phyloP scores from a whole-genome alignment of 2,329 filamentous ascomycete genomes.

The Penicillium sp. region DNA sequence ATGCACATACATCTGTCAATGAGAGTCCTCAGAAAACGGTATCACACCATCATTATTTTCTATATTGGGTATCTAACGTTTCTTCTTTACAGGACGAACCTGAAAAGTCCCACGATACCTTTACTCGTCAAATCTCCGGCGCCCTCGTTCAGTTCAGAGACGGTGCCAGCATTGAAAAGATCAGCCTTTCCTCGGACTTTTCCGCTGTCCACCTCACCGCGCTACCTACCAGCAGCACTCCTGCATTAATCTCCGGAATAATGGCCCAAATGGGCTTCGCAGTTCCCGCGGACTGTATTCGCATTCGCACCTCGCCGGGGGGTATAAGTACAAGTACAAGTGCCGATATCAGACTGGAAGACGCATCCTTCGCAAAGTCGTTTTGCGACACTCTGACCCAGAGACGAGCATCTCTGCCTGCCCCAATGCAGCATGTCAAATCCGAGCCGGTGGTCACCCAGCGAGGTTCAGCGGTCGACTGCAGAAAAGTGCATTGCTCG shows the following conservation, averaged over 20 bases:
- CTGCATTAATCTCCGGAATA: conserved; percentile 14
- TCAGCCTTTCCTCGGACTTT: conserved; percentile 23
- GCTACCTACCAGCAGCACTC: conserved; percentile 15
- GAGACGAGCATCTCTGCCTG: not conserved
- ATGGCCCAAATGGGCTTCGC: not conserved
- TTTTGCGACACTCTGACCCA: conserved; percentile 7
- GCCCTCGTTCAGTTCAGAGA: conserved; percentile 20
- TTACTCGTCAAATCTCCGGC: conserved; percentile 20
- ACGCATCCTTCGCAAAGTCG: not conserved
- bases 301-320: not conserved
- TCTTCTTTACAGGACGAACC: conserved; percentile 17
- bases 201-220: conserved; percentile 21
- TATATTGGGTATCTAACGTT: too few species aligned
- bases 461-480: conserved; percentile 9
- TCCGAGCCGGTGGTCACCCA: too few species aligned
- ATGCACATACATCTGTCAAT: too few species aligned
- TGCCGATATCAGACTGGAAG: not conserved
- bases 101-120: conserved; percentile 18
- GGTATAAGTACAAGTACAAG: too few species aligned
- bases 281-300: not conserved
- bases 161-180: conserved; percentile 20
- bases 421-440: not conserved
- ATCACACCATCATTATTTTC: too few species aligned
- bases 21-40: too few species aligned
- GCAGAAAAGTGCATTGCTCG: conserved; percentile 23